phyloP scores from a whole-genome alignment of 139 green algal genomes.

The Tetraselmis chui region DNA sequence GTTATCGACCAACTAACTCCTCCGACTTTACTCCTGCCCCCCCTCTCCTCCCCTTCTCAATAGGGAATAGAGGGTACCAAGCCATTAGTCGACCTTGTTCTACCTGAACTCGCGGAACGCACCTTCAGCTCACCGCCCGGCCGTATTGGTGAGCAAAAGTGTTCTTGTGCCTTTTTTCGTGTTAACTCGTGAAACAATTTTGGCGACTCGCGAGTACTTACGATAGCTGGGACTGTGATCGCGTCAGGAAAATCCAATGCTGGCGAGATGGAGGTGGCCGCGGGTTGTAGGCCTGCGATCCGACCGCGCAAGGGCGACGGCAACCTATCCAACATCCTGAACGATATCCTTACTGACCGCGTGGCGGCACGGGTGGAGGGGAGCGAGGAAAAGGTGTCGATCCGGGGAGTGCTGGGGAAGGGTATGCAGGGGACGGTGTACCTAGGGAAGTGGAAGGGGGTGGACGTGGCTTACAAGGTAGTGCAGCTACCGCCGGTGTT shows the following conservation, averaged over 20 bases:
- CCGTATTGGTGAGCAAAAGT: background rate
- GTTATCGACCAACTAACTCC: too few species aligned
- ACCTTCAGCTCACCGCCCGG: background rate
- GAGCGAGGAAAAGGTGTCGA: background rate
- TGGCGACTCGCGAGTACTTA: too few species aligned
- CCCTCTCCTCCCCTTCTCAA: too few species aligned
- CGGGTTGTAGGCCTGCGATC: too few species aligned
- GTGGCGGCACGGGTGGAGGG: background rate
- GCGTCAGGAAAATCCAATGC: too few species aligned
- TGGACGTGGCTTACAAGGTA: conserved; percentile 28
- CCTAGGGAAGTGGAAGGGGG: conserved; percentile 18
- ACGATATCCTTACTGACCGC: background rate
- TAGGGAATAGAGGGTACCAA: background rate
- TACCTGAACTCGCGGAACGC: background rate
- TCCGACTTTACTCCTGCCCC: too few species aligned
- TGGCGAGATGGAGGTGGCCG: too few species aligned
- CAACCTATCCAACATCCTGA: too few species aligned
- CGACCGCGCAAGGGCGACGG: too few species aligned
- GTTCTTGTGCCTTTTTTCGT: too few species aligned
- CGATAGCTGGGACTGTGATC: too few species aligned
- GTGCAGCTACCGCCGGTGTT: background rate
- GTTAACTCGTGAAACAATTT: too few species aligned
- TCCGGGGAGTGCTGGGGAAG: conserved; percentile 31
- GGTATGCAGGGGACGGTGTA: conserved; percentile 27
- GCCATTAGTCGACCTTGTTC: background rate